Base-by-base conservation (phyloP, 2,329 filamentous ascomycete species). In the Coniochaeta ligniaria region DNA sequence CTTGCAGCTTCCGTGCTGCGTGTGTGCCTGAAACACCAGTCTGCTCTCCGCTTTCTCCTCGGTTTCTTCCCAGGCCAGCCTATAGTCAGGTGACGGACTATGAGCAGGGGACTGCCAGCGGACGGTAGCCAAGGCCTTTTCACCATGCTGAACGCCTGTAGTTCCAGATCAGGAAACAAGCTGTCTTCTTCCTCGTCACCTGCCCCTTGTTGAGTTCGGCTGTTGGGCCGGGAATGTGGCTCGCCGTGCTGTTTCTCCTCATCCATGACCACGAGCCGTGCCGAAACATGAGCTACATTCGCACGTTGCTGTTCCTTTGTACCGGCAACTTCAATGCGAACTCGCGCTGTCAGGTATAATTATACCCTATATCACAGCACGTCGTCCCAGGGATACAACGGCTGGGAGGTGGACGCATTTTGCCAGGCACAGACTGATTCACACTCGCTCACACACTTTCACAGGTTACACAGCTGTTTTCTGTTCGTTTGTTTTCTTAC, bases 311-410 rank as follows among this genome's bases (percentile, higher is more conserved):
- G 22, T 6, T 17, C 31, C 60, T 59, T 59, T 61, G 60, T 61
- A 61, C 57, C 60, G 43, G 60, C 57, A 61, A 61, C 60, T 59
- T 61, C 47, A n/a, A 59, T 56, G 26, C 57, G 20, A 43, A 14
- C 31, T 50, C 16, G 33, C 20, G 22, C n/a, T 35, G 28, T 26
- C 16, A 9, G 24, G 8, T 43, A 22, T 24, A 22, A n/a, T 28
- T 61, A 59, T 59, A 59, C 57, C 60, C 60, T 55, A 58, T 61
- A 61, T 59, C 45, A 59, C 57, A 41, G n/a, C 17, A n/a, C 56
- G 26, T 57, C 50, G 14, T 22, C n/a, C 28, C 36, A 22, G 36
- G 24, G 41, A 14, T 55, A 16, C 41, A 28, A 22, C 58, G 57
- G 14, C 31, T 20, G 20, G 20, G 33, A 36, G 9, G 22, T 28